Base-by-base conservation (phyloP, 176 grass and related monocot species). In the Urochloa ruziziensis region DNA sequence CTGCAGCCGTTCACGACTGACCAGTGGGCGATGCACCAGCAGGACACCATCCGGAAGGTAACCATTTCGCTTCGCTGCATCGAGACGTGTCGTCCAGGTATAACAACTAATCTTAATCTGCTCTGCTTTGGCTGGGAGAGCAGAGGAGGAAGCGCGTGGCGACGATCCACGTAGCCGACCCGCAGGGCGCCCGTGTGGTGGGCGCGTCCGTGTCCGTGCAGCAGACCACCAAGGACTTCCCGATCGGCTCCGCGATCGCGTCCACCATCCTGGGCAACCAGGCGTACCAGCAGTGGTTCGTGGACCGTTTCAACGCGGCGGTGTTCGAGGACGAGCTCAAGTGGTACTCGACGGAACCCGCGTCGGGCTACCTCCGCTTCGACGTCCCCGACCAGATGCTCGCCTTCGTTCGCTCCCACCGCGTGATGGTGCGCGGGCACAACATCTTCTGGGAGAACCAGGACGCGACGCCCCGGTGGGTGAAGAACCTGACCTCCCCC, bases 381-480 rank as follows among this genome's bases (percentile, higher is more conserved):
- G 88, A 88, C 77, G 83, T 91, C 0, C 93, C 93, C 0, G 93
- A 99, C 74, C 84, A 84, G 83, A 92, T 99, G 88, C 87, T 99
- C 53, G 91, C 85, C 62, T 99, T 99, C 84, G 96, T 99, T 62
- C 85, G 85, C 3, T 88, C 96, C 11, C 94, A 94, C 79, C 89
- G 83, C 18, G 87, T 99, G 77, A 80, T 85, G 84, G 91, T 95
- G 66, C 91, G 96, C 12, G 96, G 96, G 2, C 96, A 99, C 85
- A 96, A 99, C 91, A 99, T 99, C 80, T 99, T 99, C 85, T 99
- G 93, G 96, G 96, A 96, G 85, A 93, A 99, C 91, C 93, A 95
- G 74, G 94, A 87, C 33, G 87, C 88, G 47, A 96, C 96, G 17
- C 96, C 96, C 2, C 37, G 67, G 42, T 99, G 96, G 96, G 91